A percentile compares a stretch with the other conserved stretches of the same genome.
phyloP scores from a whole-genome alignment of 345 rosid genomes.

The Adansonia digitata region DNA sequence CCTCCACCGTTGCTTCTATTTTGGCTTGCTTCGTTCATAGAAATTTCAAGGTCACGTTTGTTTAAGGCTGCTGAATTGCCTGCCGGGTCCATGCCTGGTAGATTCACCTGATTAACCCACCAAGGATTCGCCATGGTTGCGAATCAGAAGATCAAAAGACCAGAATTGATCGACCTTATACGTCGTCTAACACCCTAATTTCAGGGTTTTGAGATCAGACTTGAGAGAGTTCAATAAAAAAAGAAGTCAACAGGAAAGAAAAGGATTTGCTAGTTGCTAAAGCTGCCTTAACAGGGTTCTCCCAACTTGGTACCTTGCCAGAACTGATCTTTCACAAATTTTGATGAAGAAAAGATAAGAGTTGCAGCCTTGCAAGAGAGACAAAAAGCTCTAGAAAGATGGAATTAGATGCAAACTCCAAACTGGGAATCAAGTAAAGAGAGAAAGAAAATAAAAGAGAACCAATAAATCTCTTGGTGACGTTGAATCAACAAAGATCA shows the following conservation, averaged over 20 bases:
- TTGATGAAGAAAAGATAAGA: slow-evolving; percentile 6
- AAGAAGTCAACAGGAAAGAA: not conserved
- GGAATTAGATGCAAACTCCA: slow-evolving; percentile 54
- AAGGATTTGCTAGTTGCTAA: not conserved
- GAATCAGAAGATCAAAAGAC: not conserved
- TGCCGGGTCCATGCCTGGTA: slow-evolving; percentile 49
- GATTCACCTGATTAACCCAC: slow-evolving; percentile 61
- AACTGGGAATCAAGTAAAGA: slow-evolving; percentile 41
- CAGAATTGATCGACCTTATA: not conserved
- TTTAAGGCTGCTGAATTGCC: slow-evolving; percentile 41
- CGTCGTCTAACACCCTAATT: not conserved
- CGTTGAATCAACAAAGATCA: slow-evolving; percentile 13
- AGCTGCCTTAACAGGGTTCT: slow-evolving; percentile 14
- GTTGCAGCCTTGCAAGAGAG: not conserved
- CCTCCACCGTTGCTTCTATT: slow-evolving; percentile 19
- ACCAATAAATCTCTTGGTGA: not conserved
- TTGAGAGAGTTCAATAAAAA: not conserved
- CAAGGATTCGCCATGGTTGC: slow-evolving; percentile 68
- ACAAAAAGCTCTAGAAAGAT: slow-evolving; percentile 2
- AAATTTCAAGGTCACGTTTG: slow-evolving; percentile 45
- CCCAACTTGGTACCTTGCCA: not conserved
- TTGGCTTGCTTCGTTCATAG: slow-evolving; percentile 29
- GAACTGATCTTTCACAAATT: not conserved
- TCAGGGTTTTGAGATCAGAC: not conserved
- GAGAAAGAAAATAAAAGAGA: not conserved